Conservation (phyloP, 106 monocot genomes). For the Dendrobium catenatum region DNA sequence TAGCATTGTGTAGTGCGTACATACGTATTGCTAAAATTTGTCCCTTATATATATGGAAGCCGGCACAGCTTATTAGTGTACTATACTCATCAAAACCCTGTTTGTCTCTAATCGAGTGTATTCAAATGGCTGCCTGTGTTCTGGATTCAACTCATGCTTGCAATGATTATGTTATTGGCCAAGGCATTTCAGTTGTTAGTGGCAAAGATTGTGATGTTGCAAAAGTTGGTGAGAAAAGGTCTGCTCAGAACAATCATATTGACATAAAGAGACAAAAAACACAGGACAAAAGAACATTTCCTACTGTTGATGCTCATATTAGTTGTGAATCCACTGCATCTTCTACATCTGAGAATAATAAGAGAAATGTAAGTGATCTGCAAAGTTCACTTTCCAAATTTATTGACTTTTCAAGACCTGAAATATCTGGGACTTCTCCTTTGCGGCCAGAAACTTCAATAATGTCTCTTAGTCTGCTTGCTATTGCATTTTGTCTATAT, state of each 20-base stretch:
- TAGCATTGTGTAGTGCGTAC: slow-evolving; percentile 82
- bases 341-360: slow-evolving; percentile 13
- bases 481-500: slow-evolving; percentile 43
- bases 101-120: slow-evolving; percentile 60
- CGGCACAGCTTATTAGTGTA: slow-evolving; percentile 46
- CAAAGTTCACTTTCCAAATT: slow-evolving; percentile 31
- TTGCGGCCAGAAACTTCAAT: slow-evolving; percentile 47
- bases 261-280: slow-evolving; percentile 52
- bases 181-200: slow-evolving; percentile 12
- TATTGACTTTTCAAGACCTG: slow-evolving; percentile 37
- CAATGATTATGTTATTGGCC: slow-evolving; percentile 12
- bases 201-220: slow-evolving; percentile 18
- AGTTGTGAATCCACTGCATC: slow-evolving; percentile 12
- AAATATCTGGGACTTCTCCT: slow-evolving; percentile 9
- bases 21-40: slow-evolving; percentile 64
- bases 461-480: slow-evolving; percentile 55
- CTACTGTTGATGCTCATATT: slow-evolving; percentile 6
- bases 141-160: slow-evolving; percentile 35
- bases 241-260: slow-evolving; percentile 13
- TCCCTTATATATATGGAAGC: slow-evolving; percentile 69
- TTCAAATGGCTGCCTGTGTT: slow-evolving; percentile 36
- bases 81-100: slow-evolving; percentile 56
- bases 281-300: slow-evolving; percentile 10
- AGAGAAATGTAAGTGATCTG: slow-evolving; percentile 31
- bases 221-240: slow-evolving; percentile 57